Evolutionary conservation across 2,329 filamentous ascomycete genomes (phyloP), one percentile per base, ranked within the genome.

Genomic region (Beauveria asiatica): DNA sequence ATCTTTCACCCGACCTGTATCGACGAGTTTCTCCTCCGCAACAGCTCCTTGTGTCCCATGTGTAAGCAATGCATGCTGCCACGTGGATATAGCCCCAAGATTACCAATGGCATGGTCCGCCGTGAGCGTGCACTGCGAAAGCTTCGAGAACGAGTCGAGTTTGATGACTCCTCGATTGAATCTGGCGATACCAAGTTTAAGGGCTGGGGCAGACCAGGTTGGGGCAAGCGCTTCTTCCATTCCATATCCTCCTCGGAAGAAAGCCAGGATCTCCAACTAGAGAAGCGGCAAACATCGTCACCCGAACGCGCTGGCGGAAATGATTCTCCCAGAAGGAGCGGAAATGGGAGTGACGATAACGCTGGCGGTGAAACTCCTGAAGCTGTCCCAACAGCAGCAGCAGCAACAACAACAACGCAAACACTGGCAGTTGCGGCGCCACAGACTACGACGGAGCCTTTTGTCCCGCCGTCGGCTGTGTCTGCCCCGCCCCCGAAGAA

Each of bases 1-100:
- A 93, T 97, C 60, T 99, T 92, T 73, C 93, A 99, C 65, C 88
- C 90, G 0, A 87, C 89, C 64, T 99, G 94, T 69, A 92, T 97
- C 64, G 92, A 97, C 69, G 83, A 86, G 23, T 96, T 94, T 67
- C 78, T 97, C 13, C 80, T 82, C 48, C 80, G 85, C 59, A 87
- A 88, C 69, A 95, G 89, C 69, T 95, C 90, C 19, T 79, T 97
- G 2, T 99, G 94, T 68, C 93, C 94, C 0, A 78, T 96, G 66
- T 99, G 94, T 78, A 97, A 96, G 72, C 83, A 87, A 62, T 89
- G 83, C 54, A 90, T 92, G 67, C 75, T 97, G 1, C 92, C 92
- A 7, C 67, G 71, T 66, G 76, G 90, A 0, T 83, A 83, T 67
- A 86, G 84, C 60, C 86, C 87, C 0, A 79, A 80, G 19, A 85